These are phyloP conservation scores for Stemphylium vesicarium DNA, from an alignment of 2,329 filamentous ascomycete genomes.

Conservation along the genomic window DNA sequence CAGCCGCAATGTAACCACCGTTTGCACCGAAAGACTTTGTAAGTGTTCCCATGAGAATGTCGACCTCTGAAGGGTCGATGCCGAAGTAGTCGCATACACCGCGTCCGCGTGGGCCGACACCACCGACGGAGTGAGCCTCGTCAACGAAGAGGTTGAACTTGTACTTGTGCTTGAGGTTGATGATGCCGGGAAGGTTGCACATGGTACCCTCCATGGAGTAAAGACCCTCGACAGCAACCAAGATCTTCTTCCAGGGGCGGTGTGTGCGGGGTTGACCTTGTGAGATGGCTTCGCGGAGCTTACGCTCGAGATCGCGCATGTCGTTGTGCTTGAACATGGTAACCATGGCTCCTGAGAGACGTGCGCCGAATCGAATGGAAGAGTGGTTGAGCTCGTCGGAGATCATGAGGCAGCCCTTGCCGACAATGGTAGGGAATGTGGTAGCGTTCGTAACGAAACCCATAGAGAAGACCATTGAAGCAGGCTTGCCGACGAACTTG, in stretches of 20 bases:
- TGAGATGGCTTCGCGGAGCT: conserved; percentile 89
- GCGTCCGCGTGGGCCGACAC: conserved; percentile 83
- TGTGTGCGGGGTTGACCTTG: conserved; percentile 98
- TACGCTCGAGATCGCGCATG: conserved; percentile 83
- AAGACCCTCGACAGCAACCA: conserved; percentile 93
- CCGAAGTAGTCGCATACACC: conserved; percentile 98
- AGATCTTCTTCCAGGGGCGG: conserved; percentile 98
- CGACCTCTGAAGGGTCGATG: conserved; percentile 84
- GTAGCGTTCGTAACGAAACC: conserved; percentile 96
- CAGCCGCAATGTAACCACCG: conserved; percentile 90
- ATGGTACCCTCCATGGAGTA: conserved; percentile 99
- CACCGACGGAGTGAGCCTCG: conserved; percentile 94
- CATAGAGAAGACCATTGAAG: conserved; percentile 98
- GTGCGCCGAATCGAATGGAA: conserved; percentile 93
- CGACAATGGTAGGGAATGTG: conserved; percentile 88
- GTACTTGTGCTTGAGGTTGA: conserved; percentile 90
- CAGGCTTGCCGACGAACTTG: conserved; percentile 89
- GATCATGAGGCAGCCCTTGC: conserved; percentile 91
- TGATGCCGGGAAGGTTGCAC: conserved; percentile 91
- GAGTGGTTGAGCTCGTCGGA: conserved; percentile 98
- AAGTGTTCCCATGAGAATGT: conserved; percentile 96
- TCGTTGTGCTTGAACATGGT: conserved; percentile 98
- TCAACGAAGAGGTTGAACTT: conserved; percentile 97
- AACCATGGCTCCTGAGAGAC: conserved; percentile 93
- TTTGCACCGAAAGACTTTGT: conserved; percentile 99